These are phyloP conservation scores for Coelastrella sp. DNA, from an alignment of 139 green algal species.

Conservation along the genomic window DNA sequence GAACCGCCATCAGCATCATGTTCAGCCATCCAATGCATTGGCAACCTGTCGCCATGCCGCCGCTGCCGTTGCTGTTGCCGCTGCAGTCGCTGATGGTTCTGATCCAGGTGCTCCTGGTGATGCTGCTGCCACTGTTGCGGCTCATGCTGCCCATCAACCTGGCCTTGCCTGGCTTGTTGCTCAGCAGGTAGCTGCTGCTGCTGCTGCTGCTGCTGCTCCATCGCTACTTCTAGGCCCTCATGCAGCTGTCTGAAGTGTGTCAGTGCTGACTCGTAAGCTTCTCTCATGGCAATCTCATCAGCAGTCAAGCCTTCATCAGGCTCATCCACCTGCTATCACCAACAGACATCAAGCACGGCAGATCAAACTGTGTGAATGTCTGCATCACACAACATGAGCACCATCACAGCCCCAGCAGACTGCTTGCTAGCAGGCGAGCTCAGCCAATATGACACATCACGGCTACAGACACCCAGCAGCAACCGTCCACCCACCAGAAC, in stretches of 20 bases:
- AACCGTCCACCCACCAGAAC: no score
- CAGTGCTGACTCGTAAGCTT: background rate
- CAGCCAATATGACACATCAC: background rate
- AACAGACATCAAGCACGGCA: background rate
- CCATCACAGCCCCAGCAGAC: background rate
- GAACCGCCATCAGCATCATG: conserved; percentile 34
- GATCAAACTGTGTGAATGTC: no score
- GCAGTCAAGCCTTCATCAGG: conserved; percentile 24
- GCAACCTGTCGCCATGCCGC: background rate
- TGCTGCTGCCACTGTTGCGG: background rate
- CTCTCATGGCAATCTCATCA: background rate
- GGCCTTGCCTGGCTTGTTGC: background rate
- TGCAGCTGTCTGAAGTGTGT: background rate
- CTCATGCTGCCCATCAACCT: background rate
- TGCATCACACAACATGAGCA: background rate
- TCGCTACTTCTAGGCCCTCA: background rate
- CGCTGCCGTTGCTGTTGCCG: background rate
- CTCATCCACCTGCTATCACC: conserved; percentile 3
- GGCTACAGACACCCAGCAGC: no score
- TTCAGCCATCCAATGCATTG: conserved; percentile 38
- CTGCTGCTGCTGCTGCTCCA: background rate
- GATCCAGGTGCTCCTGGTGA: background rate
- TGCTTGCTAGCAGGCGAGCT: background rate
- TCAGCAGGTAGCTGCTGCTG: background rate
- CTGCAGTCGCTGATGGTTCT: background rate